Evolutionary conservation across 2,329 filamentous ascomycete genomes (phyloP), one percentile per base, ranked within the genome.

Genomic region (Talaromyces sp.): DNA sequence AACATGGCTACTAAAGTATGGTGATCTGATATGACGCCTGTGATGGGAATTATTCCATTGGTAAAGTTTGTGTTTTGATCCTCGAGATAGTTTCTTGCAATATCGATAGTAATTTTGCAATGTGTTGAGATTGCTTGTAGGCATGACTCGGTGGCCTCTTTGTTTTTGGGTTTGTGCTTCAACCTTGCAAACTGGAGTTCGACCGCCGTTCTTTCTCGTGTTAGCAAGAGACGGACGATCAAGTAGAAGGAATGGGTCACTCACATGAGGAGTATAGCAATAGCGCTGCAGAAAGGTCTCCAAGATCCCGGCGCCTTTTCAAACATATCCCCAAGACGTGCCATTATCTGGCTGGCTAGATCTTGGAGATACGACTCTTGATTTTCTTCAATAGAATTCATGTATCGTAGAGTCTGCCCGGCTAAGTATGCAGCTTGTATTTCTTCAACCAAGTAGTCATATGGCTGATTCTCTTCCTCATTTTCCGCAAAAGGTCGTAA

Each of bases 261-360:
- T 60, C 7, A 65, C 63, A 45, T 15, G 22, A 65, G 47, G 1
- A 56, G n/a, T 38, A 61, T 47, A 8, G 63, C 63, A 27, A 65
- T 65, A 1, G 47, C 58, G n/a, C 63, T 58, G 19, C 63, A 65
- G 36, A 59, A 51, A 10, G 63, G 58, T n/a, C 63, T 60, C 63
- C 63, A 65, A 27, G 62, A 64, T 8, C 63, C 63, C 15, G 58
- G 47, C 4, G 63, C 63, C 38, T 29, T 36, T 43, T 51, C 63
- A 34, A 65, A 65, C 19, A 65, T 29, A 15, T 19, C 22, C 6
- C 49, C 29, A 31, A 65, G 47, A 11, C 34, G 25, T 11, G 34
- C 22, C 22, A 49, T 61, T 17, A 65, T 27, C 27, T 45, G 25
- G 17, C 7, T 25, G 19, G 19, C 36, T 4, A 40, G n/a, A 45